phyloP scores from a whole-genome alignment of 805 yeast species.

The Limtongozyma cylindracea region DNA sequence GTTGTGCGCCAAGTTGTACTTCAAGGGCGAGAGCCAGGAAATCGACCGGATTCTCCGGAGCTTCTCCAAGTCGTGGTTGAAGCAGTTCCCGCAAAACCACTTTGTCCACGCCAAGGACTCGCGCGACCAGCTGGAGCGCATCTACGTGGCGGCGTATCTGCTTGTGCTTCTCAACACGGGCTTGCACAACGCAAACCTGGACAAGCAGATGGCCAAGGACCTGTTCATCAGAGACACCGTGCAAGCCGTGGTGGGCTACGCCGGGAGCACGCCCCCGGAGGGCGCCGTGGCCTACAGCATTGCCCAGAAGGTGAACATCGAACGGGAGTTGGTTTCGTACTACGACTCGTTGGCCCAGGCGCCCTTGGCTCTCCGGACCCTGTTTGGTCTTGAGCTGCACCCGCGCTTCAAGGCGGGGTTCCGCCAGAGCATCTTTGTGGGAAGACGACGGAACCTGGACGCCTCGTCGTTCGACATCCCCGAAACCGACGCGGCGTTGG shows the following conservation, averaged over 20 bases:
- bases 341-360: constrained; percentile 14
- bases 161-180: constrained; percentile 56
- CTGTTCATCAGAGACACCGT: constrained; percentile 17
- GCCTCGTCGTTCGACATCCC: too few species aligned
- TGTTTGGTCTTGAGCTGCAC: too few species aligned
- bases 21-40: constrained; percentile 66
- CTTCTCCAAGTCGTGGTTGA: constrained; percentile 38
- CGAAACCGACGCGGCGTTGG: too few species aligned
- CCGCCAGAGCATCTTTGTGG: too few species aligned
- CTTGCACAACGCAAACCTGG: constrained; percentile 26
- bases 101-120: too few species aligned
- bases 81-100: constrained; percentile 18
- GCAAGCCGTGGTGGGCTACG: too few species aligned
- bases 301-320: constrained; percentile 15
- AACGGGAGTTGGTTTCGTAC: constrained; percentile 15
- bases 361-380: constrained; percentile 1
- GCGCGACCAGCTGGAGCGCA: constrained; percentile 22
- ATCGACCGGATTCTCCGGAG: constrained; percentile 50
- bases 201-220: constrained; percentile 11
- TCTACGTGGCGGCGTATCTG: constrained; percentile 50
- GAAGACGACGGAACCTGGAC: too few species aligned
- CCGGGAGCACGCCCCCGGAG: constrained; percentile 15
- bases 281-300: constrained; percentile 7
- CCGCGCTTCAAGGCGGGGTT: too few species aligned
- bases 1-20: constrained; percentile 39